Evolutionary conservation across 2,329 filamentous ascomycete genomes (phyloP), one percentile per base, ranked within the genome.

Genomic region (Talaromyces sp.): DNA sequence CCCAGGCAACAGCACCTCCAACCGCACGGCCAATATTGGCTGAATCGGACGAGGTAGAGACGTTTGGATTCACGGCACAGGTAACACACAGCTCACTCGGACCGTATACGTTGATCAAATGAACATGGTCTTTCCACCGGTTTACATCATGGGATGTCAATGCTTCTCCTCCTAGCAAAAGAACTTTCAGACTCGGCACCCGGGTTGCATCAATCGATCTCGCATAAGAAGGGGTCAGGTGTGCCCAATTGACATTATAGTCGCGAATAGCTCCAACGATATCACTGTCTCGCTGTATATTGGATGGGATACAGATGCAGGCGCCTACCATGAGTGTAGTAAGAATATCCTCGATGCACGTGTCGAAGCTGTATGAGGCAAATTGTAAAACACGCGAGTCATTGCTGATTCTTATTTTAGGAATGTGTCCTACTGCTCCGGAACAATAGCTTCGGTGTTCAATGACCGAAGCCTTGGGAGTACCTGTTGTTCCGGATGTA

Each of bases 241-340:
- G 19, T 27, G 44, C 44, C 36, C 39, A 51, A 19, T 19, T 51
- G 28, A 36, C 28, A 25, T n/a, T 22, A 25, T 32, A 39, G 8
- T 32, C 10, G 28, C 30, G 28, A 3, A 15, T 36, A 25, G 28
- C 25, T 5, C 30, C 33, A 32, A 25, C 27, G 19, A 19, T 22
- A 9, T 19, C 27, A 28, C 28, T 36, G 5, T 61, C 57, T 13
- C 49, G 57, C 58, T 58, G n/a, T 49, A 13, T 49, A 10, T 25
- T 13, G 10, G 56, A 51, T 0, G 86, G 85, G 1, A 88, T 77
- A 58, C 85, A 87, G 9, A 88, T 77, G 55, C 82, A 86, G 0
- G 81, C 85, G 4, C 86, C 86, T 36, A 80, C 71, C 3, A 82
- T 75, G 13, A 88, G 73, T 0, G 84, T 80, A 0, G 80, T 81